Evolutionary conservation across 1,284 basidiomycete genomes (phyloP).

Genomic region (Rhodofomes roseus): DNA sequence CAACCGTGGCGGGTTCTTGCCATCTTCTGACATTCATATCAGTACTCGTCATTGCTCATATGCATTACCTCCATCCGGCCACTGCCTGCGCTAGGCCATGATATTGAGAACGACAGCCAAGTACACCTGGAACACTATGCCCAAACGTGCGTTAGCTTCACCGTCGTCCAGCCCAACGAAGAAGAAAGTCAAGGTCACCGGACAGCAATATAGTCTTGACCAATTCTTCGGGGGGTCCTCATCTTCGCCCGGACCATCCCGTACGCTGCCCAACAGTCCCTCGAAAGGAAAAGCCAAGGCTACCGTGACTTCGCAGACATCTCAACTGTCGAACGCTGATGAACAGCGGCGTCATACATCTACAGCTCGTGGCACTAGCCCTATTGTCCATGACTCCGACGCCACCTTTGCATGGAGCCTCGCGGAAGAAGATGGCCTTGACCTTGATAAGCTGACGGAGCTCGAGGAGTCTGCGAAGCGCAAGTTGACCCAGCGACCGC

Average conservation of each 20-base stretch:
- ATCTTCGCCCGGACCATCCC: slow-evolving; percentile 6
- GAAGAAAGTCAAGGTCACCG: slow-evolving; percentile 21
- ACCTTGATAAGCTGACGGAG: slow-evolving; percentile 19
- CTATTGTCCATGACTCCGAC: slow-evolving; percentile 10
- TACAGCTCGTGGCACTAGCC: background rate
- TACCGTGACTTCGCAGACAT: background rate
- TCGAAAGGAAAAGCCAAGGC: slow-evolving; percentile 1
- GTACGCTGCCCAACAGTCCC: background rate
- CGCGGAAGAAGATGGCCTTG: slow-evolving; percentile 24
- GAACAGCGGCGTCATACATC: background rate
- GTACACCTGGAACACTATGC: slow-evolving; percentile 15
- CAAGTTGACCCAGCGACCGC: slow-evolving; percentile 2
- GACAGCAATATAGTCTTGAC: slow-evolving; percentile 27
- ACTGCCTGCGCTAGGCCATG: background rate
- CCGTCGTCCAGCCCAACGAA: slow-evolving; percentile 21
- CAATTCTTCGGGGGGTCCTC: slow-evolving; percentile 22
- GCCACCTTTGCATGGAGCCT: slow-evolving; percentile 24
- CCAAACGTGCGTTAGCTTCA: slow-evolving; percentile 24
- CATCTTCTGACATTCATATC: background rate
- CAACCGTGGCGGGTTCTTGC: background rate
- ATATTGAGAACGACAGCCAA: background rate
- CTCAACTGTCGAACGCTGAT: background rate
- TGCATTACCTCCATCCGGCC: background rate
- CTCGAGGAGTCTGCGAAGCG: slow-evolving; percentile 14
- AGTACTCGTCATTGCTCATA: background rate